phyloP scores from a whole-genome alignment of 169 alveolate genomes.

The Eimeria praecox region DNA sequence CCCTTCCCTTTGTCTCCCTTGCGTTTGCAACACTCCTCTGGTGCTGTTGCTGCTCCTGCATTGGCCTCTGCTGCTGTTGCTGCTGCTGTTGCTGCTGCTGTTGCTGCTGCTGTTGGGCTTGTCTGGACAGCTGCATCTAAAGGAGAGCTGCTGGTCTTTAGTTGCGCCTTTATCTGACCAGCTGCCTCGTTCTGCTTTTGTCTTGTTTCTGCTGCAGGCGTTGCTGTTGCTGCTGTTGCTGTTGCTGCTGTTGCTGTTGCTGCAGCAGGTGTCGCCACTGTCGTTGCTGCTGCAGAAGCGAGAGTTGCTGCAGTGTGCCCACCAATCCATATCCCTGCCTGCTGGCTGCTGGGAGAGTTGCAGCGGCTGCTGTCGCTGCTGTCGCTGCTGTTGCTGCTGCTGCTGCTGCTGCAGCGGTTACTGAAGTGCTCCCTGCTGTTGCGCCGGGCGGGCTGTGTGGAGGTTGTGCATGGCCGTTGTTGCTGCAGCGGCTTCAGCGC shows the following conservation, averaged over 20 bases:
- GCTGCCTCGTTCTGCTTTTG: neutral
- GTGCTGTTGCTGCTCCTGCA: neutral
- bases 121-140: neutral
- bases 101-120: neutral
- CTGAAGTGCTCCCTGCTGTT: neutral
- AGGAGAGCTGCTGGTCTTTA: neutral
- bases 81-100: neutral
- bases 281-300: neutral
- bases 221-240: constrained; percentile 3
- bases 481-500: constrained; percentile 6
- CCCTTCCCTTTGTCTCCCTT: neutral
- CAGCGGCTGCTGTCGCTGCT: constrained; percentile 65
- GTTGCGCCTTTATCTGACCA: neutral
- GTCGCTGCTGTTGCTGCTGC: constrained; percentile 18
- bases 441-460: too few species aligned
- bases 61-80: constrained; percentile 19
- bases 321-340: neutral
- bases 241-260: constrained; percentile 3
- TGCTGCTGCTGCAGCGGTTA: neutral
- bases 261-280: constrained; percentile 27
- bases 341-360: neutral
- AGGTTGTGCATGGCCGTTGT: too few species aligned
- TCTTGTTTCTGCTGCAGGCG: neutral
- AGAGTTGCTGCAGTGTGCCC: neutral
- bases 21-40: neutral